A percentile compares a stretch with the other conserved stretches of the same genome.
phyloP scores from a whole-genome alignment of 345 rosid genomes.

The Eucalyptus tenuipes region DNA sequence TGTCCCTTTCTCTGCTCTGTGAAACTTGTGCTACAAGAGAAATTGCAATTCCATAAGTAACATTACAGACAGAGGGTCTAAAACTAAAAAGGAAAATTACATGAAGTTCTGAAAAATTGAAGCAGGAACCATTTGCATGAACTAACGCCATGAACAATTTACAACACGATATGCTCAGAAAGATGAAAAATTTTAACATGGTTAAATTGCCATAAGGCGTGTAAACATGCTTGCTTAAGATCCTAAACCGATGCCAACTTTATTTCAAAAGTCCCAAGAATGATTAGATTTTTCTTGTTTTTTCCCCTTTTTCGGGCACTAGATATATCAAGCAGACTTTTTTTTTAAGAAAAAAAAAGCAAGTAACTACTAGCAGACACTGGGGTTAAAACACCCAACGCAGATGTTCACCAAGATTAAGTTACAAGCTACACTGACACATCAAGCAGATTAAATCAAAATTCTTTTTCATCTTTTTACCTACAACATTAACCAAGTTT shows the following conservation, averaged over 20 bases:
- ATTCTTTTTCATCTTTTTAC: neutral
- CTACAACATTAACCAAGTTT: neutral
- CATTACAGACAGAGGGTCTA: neutral
- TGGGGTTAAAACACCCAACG: neutral
- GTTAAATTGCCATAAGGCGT: neutral
- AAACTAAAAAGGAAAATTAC: neutral
- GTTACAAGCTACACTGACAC: neutral
- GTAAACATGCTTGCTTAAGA: neutral
- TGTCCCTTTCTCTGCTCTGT: constrained; percentile 17
- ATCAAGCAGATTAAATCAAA: neutral
- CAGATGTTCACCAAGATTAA: neutral
- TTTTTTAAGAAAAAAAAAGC: neutral
- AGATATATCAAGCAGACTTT: neutral
- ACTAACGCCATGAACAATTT: neutral
- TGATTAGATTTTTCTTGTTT: neutral
- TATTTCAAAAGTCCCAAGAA: neutral
- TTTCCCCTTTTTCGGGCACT: neutral
- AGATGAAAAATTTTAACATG: neutral
- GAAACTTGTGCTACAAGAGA: constrained; percentile 16
- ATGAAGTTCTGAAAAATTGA: neutral
- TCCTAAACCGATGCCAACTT: neutral
- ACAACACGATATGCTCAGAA: neutral
- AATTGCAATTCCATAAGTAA: neutral
- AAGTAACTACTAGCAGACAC: neutral
- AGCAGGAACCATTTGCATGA: neutral